Conservation (phyloP, 495 filamentous ascomycete species). For the Podospora conica region DNA sequence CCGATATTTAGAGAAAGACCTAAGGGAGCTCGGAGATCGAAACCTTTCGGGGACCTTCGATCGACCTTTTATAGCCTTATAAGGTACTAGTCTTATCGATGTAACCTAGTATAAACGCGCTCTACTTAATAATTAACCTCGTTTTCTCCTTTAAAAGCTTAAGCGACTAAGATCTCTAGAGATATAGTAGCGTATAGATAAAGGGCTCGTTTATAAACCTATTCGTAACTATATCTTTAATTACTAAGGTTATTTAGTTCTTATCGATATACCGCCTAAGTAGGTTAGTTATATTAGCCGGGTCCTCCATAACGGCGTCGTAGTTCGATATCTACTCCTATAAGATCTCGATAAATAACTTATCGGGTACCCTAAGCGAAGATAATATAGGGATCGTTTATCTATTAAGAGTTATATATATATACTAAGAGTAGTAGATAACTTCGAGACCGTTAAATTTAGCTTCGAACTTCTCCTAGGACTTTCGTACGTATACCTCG, state of each 20-base stretch:
- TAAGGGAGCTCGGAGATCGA: slow-evolving; percentile 58
- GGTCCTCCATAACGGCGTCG: slow-evolving; percentile 59
- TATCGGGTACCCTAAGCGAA: slow-evolving; percentile 62
- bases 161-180: slow-evolving; percentile 79
- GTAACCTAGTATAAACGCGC: slow-evolving; percentile 84
- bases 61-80: slow-evolving; percentile 49
- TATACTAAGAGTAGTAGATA: slow-evolving; percentile 68
- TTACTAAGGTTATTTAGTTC: slow-evolving; percentile 67
- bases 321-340: slow-evolving; percentile 56
- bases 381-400: slow-evolving; percentile 85
- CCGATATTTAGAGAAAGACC: slow-evolving; percentile 77
- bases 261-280: slow-evolving; percentile 76
- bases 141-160: slow-evolving; percentile 91
- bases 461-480: slow-evolving; percentile 82
- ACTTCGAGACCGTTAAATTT: slow-evolving; percentile 70
- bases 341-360: slow-evolving; percentile 62
- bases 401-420: slow-evolving; percentile 72
- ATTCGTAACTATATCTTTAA: slow-evolving; percentile 69
- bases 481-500: slow-evolving; percentile 70
- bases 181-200: slow-evolving; percentile 60
- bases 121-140: slow-evolving; percentile 69
- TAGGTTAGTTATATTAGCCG: slow-evolving; percentile 53
- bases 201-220: slow-evolving; percentile 93
- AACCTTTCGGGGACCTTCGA: slow-evolving; percentile 26
- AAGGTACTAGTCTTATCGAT: slow-evolving; percentile 77